Base-by-base conservation (phyloP, 139 green algal genomes). In the Klebsormidium nitens region DNA sequence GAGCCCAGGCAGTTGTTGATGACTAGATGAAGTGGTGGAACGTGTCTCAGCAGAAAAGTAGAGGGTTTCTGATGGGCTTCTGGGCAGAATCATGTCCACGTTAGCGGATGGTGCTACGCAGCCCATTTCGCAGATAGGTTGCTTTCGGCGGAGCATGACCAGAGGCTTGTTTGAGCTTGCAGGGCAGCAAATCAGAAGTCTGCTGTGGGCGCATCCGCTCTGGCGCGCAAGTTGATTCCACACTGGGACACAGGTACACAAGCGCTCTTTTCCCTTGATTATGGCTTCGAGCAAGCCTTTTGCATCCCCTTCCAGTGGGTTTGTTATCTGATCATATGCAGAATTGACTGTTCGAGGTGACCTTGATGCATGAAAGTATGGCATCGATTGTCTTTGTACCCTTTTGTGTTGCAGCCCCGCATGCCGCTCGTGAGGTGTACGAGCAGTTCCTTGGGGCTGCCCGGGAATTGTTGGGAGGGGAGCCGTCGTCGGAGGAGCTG, bases 221-320 rank as follows among this genome's bases (percentile, higher is more conserved):
- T 75, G n/a, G 66, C 66, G 6, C 58, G 66, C 5, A 76, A 73
- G 35, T 28, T 75, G 26, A 59, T 75, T 19, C 66, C 66, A 37
- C 75, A 56, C 31, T 75, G 66, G 66, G 36, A 73, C 5, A 6
- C n/a, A 14, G 66, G 59, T 76, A 55, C 62, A 34, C 46, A 26
- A 49, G 14, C n/a, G 8, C 55, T 69, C 23, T 36, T 19, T 11
- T 72, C 17, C 28, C 17, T 48, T 19, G 17, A 17, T 17, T 48
- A 59, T 64, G 17, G 17, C 17, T 64, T 14, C 17, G 14, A 64
- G 28, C 56, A 17, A 14, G 56, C 19, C 17, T 34, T 64, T 34
- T 14, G 56, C 17, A 48, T 64, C 17, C 17, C 17, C 17, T 48
- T 19, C 31, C 17, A 34, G 28, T 34, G 17, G 28, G 17, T 64